Base-by-base conservation (phyloP, 225 moss, liverwort and hornwort genomes). In the Sphagnum tenellum region DNA sequence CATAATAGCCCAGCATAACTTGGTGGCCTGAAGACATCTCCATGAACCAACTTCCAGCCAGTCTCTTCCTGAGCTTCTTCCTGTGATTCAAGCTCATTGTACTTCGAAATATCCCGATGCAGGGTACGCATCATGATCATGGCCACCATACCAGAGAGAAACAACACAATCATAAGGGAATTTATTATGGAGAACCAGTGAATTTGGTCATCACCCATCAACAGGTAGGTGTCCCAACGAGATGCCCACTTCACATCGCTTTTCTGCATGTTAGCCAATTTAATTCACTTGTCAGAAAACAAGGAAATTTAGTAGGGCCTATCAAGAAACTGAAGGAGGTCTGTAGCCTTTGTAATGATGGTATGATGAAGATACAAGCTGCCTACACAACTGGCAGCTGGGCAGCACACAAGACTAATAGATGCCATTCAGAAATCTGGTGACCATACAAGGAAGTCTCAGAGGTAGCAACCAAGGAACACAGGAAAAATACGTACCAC, bases 121-220 rank as follows among this genome's bases (percentile, higher is more conserved):
- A 94, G 94, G 45, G 94, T 94, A 62, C 94, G 89, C 94, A 94
- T 94, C 94, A 91, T 94, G 71, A 94, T 94, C 94, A 94, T 94
- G 2, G 94, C 91, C 47, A 94, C 94, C 94, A 94, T 91, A 66
- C 94, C 94, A 64, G 94, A 91, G 48, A 95, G 77, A 66, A 95
- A 95, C 66, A 91, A 66, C 67, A 95, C 94, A 57, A 95, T 95
- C 94, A 95, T 95, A 9, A 95, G 88, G 45, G 94, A 95, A 77
- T 95, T 95, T 77, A 95, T 91, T 65, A 95, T 91, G 46, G 94
- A 95, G 69, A 95, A 95, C 94, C 94, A 91, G 64, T 94, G 94
- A 67, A 94, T 94, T 71, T 94, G 94, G 59, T 91, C 82, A 74
- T 94, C 94, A 66, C 86, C 78, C 94, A 94, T 94, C 49, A 89